A percentile compares a stretch with the other conserved stretches of the same genome.
phyloP scores from a whole-genome alignment of 2,329 filamentous ascomycete genomes.

The Aspergillus pseudoterreus region DNA sequence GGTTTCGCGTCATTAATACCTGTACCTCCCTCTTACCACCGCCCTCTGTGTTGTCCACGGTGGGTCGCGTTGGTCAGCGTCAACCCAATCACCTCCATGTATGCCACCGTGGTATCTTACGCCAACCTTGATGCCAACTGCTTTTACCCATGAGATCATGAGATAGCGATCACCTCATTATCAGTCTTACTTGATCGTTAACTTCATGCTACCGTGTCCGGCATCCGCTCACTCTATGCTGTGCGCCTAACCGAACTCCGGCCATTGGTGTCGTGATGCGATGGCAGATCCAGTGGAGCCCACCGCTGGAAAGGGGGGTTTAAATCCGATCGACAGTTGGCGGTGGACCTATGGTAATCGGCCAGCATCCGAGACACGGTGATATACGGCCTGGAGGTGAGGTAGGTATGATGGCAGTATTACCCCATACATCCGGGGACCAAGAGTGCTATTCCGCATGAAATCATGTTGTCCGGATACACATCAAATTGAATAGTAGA shows the following conservation, averaged over 20 bases:
- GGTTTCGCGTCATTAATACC: not conserved
- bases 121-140: not conserved
- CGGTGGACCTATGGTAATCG: constrained; percentile 8
- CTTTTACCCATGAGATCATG: not conserved
- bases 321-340: constrained; percentile 12
- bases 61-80: constrained; percentile 3
- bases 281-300: constrained; percentile 1
- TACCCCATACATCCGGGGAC: not conserved
- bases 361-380: constrained; percentile 14
- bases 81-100: not conserved
- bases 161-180: not conserved
- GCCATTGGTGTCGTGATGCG: not conserved
- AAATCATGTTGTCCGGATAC: not conserved
- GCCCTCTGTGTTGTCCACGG: constrained; percentile 11
- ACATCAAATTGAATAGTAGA: too few species aligned
- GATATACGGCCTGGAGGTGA: not conserved
- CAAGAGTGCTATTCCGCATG: not conserved
- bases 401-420: not conserved
- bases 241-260: too few species aligned
- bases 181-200: not conserved
- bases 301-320: constrained; percentile 1
- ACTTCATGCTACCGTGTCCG: too few species aligned
- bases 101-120: not conserved
- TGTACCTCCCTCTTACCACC: not conserved
- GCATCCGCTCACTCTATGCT: too few species aligned